A percentile compares a stretch with the other conserved stretches of the same genome.
phyloP scores from a whole-genome alignment of 495 filamentous ascomycete genomes.

The Penicillium ucsense region DNA sequence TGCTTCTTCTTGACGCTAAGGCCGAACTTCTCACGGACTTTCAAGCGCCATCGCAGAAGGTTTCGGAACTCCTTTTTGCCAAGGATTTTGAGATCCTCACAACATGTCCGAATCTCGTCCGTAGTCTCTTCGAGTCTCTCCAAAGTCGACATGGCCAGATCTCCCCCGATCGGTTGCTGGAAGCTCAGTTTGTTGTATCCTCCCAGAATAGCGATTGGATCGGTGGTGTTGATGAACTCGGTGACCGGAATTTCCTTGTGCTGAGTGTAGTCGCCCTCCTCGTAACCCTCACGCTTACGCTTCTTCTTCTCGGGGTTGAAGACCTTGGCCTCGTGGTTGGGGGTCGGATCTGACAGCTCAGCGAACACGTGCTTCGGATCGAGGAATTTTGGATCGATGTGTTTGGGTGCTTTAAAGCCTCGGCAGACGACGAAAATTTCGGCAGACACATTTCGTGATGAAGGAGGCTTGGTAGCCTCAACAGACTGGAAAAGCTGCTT shows the following conservation, averaged over 20 bases:
- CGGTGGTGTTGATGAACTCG: slow-evolving; percentile 89
- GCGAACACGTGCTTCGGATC: slow-evolving; percentile 90
- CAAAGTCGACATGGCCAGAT: slow-evolving; percentile 77
- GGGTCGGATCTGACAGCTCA: slow-evolving; percentile 77
- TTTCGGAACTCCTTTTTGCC: slow-evolving; percentile 92
- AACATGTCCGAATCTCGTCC: slow-evolving; percentile 74
- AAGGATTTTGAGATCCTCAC: slow-evolving; percentile 79
- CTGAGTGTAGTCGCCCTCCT: slow-evolving; percentile 89
- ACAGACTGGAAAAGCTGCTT: slow-evolving; percentile 92
- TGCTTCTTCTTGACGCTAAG: slow-evolving; percentile 58
- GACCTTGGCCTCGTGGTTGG: slow-evolving; percentile 95
- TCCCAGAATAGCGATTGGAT: slow-evolving; percentile 94
- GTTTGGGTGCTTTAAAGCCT: slow-evolving; percentile 88
- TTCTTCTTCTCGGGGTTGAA: slow-evolving; percentile 97
- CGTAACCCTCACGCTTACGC: slow-evolving; percentile 92
- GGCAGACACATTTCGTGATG: slow-evolving; percentile 87
- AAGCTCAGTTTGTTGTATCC: slow-evolving; percentile 77
- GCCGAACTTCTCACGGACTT: slow-evolving; percentile 84
- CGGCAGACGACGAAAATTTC: slow-evolving; percentile 98
- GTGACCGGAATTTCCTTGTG: slow-evolving; percentile 79
- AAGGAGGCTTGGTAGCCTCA: slow-evolving; percentile 94
- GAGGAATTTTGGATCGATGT: slow-evolving; percentile 84
- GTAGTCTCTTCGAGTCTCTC: slow-evolving; percentile 91
- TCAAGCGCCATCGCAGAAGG: slow-evolving; percentile 85
- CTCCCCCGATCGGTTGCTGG: slow-evolving; percentile 62